Evolutionary conservation across 495 filamentous ascomycete species (phyloP).

Genomic region (Penicillium waksmanii): DNA sequence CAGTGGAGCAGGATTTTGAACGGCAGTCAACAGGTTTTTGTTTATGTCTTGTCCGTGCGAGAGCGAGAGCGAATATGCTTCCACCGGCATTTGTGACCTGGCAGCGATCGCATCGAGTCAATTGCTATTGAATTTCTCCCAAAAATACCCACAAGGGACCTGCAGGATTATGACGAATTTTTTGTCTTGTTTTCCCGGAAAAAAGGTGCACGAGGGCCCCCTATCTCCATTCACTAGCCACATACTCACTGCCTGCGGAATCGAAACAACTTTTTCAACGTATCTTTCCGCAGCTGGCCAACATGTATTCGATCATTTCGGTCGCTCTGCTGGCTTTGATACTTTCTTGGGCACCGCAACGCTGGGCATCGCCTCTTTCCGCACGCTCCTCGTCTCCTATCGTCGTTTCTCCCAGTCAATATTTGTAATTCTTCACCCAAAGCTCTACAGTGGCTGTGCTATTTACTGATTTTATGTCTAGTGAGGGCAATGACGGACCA

Average conservation of each 20-base stretch:
- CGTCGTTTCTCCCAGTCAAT: constrained; percentile 24
- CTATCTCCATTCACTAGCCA: constrained; percentile 11
- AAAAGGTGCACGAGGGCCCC: not conserved
- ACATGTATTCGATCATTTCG: constrained; percentile 9
- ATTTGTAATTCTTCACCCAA: constrained; percentile 18
- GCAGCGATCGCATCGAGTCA: not conserved
- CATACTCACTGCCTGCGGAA: not conserved
- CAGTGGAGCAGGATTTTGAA: constrained; percentile 19
- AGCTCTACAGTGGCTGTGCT: not conserved
- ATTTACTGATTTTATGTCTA: constrained; percentile 9
- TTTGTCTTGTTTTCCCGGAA: not conserved
- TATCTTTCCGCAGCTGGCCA: not conserved
- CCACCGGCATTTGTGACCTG: not conserved
- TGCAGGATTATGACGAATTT: not conserved
- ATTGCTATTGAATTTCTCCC: not conserved
- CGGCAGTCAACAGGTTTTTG: not conserved
- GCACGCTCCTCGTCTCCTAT: constrained; percentile 20
- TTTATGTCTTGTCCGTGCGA: not conserved
- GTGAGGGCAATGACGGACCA: constrained; percentile 29
- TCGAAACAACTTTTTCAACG: not conserved
- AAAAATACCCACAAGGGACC: not conserved
- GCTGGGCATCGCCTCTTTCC: constrained; percentile 6
- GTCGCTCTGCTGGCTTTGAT: not conserved
- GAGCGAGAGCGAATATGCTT: not conserved
- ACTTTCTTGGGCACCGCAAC: constrained; percentile 6